These are phyloP conservation scores for Termitomyces titanicus DNA, from an alignment of 768 basidiomycete genomes.

Conservation along the genomic window DNA sequence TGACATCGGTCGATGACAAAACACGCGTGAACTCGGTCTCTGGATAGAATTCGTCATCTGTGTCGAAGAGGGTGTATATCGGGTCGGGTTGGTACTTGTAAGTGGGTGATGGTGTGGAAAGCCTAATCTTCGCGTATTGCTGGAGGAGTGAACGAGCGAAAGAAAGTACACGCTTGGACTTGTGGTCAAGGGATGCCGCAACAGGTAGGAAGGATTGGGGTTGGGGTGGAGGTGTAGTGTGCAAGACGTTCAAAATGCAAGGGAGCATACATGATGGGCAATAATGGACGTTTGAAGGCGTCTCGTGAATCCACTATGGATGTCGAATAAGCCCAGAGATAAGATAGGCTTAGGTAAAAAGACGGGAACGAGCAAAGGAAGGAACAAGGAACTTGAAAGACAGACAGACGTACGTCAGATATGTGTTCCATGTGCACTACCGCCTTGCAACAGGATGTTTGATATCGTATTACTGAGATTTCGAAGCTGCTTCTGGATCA, in stretches of 20 bases:
- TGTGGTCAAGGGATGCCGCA: neutral
- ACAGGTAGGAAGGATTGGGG: neutral
- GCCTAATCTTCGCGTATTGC: neutral
- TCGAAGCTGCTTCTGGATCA: constrained; percentile 6
- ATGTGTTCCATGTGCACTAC: constrained; percentile 14
- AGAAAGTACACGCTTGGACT: neutral
- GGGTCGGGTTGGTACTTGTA: neutral
- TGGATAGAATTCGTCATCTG: constrained; percentile 12
- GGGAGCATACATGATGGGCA: constrained; percentile 15
- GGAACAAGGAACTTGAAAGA: neutral
- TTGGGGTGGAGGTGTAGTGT: neutral
- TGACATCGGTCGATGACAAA: constrained; percentile 7
- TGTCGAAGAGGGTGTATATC: neutral
- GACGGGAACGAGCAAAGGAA: neutral
- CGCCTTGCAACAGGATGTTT: constrained; percentile 10
- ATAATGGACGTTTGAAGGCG: constrained; percentile 3
- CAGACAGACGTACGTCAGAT: constrained; percentile 8
- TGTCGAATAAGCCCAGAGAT: neutral
- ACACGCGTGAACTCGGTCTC: constrained; percentile 5
- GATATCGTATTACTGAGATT: constrained; percentile 14
- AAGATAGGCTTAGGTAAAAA: no score
- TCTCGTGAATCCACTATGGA: constrained; percentile 14
- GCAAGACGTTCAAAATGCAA: neutral
- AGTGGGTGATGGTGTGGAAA: neutral
- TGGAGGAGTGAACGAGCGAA: neutral